phyloP scores from a whole-genome alignment of 306 rosid genomes.

The Betula pendula region DNA sequence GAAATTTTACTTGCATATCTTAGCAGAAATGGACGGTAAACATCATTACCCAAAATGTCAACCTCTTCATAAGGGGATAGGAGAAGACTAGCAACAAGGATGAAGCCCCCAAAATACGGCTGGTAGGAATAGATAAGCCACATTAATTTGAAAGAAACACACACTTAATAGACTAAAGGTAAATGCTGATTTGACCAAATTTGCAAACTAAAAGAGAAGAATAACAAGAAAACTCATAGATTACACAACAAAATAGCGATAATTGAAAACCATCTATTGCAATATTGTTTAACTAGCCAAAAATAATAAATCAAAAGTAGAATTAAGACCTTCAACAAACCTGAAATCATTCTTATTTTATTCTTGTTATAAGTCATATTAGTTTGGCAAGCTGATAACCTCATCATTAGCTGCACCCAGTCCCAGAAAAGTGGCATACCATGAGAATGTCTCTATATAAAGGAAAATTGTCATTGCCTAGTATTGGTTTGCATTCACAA shows the following conservation, averaged over 20 bases:
- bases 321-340: not conserved
- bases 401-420: not conserved
- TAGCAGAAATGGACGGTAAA: slow-evolving; percentile 23
- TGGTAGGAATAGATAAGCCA: slow-evolving; percentile 35
- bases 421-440: not conserved
- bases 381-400: not conserved
- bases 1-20: not conserved
- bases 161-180: slow-evolving; percentile 7
- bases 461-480: not conserved
- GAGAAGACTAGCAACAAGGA: slow-evolving; percentile 87
- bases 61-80: slow-evolving; percentile 96
- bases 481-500: not conserved
- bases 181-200: slow-evolving; percentile 1
- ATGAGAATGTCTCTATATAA: not conserved
- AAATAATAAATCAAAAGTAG: not conserved
- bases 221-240: not conserved
- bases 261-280: not conserved
- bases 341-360: not conserved
- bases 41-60: slow-evolving; percentile 78
- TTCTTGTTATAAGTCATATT: not conserved
- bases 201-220: slow-evolving; percentile 3
- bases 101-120: slow-evolving; percentile 84
- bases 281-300: not conserved
- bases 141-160: slow-evolving; percentile 13
- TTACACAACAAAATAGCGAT: not conserved